These are phyloP conservation scores for Cucumis variabilis DNA, from an alignment of 331 rosid genomes.

Conservation along the genomic window DNA sequence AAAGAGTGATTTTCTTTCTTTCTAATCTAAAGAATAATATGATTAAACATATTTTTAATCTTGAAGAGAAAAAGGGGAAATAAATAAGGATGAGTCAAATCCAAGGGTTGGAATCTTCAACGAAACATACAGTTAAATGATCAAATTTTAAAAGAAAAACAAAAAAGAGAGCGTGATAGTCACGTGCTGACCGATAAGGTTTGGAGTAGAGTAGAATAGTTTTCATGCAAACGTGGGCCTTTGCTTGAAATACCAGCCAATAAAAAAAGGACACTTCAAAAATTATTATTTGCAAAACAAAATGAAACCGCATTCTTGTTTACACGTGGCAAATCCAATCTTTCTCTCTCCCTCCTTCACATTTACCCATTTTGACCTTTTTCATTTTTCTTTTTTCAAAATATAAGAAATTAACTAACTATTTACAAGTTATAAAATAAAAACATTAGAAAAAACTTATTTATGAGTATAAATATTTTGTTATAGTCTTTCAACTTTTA, in stretches of 20 bases:
- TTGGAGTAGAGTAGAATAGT: neutral
- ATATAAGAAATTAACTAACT: no score
- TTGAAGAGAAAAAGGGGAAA: neutral
- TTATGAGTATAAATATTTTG: no score
- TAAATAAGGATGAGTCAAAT: neutral
- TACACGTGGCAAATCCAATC: neutral
- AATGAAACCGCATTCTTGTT: neutral
- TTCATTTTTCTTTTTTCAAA: no score
- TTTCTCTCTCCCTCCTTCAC: neutral
- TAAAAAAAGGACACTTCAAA: conserved; percentile 4
- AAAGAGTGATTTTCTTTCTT: no score
- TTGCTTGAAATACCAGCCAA: conserved; percentile 15
- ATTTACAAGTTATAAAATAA: no score
- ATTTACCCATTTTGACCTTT: neutral
- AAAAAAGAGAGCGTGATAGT: neutral
- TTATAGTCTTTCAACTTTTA: no score
- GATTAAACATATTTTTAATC: no score
- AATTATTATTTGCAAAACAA: neutral
- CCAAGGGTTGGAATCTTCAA: neutral
- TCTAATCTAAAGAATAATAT: no score
- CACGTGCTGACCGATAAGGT: neutral
- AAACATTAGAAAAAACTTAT: no score
- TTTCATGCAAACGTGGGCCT: conserved; percentile 12
- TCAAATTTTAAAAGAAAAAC: neutral
- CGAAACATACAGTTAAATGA: neutral